Evolutionary conservation across 2,329 filamentous ascomycete genomes (phyloP).

Genomic region (Xylaria sp.): DNA sequence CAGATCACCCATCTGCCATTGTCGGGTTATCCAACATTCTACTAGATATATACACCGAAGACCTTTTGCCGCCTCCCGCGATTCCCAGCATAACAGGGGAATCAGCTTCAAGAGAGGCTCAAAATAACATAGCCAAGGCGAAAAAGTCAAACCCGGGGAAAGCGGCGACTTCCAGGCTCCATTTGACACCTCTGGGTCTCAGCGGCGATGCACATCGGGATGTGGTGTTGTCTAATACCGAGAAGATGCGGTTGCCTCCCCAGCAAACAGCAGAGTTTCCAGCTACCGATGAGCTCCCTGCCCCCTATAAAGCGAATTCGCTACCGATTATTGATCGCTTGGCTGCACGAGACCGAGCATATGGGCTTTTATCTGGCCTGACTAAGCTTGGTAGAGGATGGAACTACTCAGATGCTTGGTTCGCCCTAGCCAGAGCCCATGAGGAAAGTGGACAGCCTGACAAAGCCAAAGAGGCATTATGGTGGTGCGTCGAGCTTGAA

Average conservation of each 20-base stretch:
- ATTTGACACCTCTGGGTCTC: conserved; percentile 63
- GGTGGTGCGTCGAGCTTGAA: conserved; percentile 98
- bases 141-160: conserved; percentile 21
- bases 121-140: conserved; percentile 28
- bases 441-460: conserved; percentile 87
- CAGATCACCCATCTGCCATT: conserved; percentile 82
- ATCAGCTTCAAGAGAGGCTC: conserved; percentile 33
- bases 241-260: conserved; percentile 31
- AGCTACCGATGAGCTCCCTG: conserved; percentile 58
- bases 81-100: conserved; percentile 58
- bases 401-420: conserved; percentile 96
- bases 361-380: conserved; percentile 80
- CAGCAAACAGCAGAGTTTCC: conserved; percentile 36
- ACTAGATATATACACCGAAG: conserved; percentile 82
- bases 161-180: conserved; percentile 33
- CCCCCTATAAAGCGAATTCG: conserved; percentile 67
- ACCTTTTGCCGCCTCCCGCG: conserved; percentile 69
- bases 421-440: conserved; percentile 84
- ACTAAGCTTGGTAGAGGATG: conserved; percentile 89
- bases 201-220: conserved; percentile 43
- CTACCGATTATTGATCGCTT: conserved; percentile 82
- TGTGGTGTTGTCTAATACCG: conserved; percentile 29
- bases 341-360: conserved; percentile 90
- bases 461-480: conserved; percentile 90
- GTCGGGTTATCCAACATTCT: conserved; percentile 86